Evolutionary conservation across 495 filamentous ascomycete genomes (phyloP).

Genomic region (Neurospora sp.): DNA sequence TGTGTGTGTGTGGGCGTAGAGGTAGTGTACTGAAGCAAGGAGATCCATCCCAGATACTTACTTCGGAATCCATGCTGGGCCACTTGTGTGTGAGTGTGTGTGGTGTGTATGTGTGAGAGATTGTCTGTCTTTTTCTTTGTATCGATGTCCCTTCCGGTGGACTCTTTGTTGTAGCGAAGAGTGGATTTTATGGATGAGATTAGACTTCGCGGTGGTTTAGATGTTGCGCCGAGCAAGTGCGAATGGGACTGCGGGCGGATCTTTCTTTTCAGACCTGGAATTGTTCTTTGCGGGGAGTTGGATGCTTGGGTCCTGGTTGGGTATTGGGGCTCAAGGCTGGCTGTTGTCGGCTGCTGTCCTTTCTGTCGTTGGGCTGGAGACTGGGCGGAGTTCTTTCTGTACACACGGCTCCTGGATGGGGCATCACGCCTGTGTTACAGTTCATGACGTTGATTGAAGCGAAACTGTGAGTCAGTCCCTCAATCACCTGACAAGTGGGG

Average conservation of each 20-base stretch:
- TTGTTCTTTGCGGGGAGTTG: neutral
- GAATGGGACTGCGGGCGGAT: neutral
- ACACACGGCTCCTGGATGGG: neutral
- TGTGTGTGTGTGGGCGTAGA: too few species aligned
- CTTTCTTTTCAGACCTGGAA: neutral
- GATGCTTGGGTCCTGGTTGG: neutral
- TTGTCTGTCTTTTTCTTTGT: neutral
- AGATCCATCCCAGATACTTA: neutral
- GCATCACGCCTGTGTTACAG: neutral
- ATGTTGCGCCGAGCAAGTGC: neutral
- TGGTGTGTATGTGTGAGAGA: neutral
- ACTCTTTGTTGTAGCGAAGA: neutral
- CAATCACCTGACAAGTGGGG: constrained; percentile 25
- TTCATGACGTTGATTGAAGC: constrained; percentile 21
- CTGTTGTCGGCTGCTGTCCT: neutral
- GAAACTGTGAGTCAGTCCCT: constrained; percentile 21
- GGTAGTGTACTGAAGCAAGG: neutral
- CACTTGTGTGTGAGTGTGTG: neutral
- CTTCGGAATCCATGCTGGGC: neutral
- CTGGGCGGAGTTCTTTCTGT: neutral
- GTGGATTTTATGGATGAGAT: neutral
- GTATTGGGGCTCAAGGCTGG: neutral
- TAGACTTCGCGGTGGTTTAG: neutral
- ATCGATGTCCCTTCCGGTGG: neutral
- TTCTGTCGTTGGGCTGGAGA: neutral